phyloP scores from a whole-genome alignment of 306 rosid species.

The Ammopiptanthus mongolicus region DNA sequence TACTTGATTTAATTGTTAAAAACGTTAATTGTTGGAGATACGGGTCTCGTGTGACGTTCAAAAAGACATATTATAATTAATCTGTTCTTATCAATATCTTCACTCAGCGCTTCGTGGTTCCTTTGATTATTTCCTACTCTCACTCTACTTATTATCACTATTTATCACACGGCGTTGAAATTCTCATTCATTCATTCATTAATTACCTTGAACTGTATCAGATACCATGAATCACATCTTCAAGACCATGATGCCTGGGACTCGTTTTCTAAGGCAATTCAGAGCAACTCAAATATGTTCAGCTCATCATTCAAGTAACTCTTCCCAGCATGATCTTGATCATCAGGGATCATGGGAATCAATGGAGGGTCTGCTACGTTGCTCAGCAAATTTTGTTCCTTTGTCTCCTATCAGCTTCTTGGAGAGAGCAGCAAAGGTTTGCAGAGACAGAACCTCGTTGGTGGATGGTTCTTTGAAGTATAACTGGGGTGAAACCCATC shows the following conservation, averaged over 20 bases:
- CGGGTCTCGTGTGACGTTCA: too few relatives aligned
- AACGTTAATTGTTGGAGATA: too few relatives aligned
- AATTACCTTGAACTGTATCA: too few relatives aligned
- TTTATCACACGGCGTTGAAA: too few relatives aligned
- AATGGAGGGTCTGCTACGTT: slow-evolving; percentile 55
- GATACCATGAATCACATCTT: slow-evolving; percentile 27
- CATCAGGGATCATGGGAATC: slow-evolving; percentile 47
- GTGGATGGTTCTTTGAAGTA: slow-evolving; percentile 48
- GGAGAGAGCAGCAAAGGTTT: slow-evolving; percentile 70
- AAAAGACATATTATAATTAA: too few relatives aligned
- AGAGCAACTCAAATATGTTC: neutral
- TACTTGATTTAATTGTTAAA: too few relatives aligned
- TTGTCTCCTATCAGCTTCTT: slow-evolving; percentile 69
- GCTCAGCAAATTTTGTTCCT: slow-evolving; percentile 63
- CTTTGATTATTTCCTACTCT: too few relatives aligned
- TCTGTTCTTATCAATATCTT: too few relatives aligned
- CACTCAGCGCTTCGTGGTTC: too few relatives aligned
- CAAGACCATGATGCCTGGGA: slow-evolving; percentile 16
- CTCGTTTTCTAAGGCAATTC: slow-evolving; percentile 13
- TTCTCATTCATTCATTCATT: too few relatives aligned
- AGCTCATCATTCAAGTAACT: neutral
- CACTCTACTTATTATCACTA: too few relatives aligned
- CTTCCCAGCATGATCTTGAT: slow-evolving; percentile 7
- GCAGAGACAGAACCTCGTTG: slow-evolving; percentile 51
- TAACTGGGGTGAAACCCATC: slow-evolving; percentile 67